Evolutionary conservation across 139 green algal species (phyloP).

Genomic region (Edaphochlamys debaryana): DNA sequence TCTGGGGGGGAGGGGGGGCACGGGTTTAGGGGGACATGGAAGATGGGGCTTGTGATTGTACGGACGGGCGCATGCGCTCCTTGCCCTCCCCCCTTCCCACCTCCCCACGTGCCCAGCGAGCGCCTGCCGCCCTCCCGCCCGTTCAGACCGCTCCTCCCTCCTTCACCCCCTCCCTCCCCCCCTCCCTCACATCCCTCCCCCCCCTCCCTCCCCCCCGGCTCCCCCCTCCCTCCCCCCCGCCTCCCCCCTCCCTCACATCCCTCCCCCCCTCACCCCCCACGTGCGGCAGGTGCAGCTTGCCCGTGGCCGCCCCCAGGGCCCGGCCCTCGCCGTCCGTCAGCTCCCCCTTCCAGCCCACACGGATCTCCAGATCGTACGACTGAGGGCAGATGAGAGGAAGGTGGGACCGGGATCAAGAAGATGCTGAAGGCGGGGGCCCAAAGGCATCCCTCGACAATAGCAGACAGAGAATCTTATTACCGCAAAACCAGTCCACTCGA

Average conservation of each 20-base stretch:
- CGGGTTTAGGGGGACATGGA: neutral
- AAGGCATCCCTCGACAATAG: too few relatives aligned
- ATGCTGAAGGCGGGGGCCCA: too few relatives aligned
- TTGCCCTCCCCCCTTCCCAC: too few relatives aligned
- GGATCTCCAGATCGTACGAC: slow-evolving; percentile 85
- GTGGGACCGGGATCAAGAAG: too few relatives aligned
- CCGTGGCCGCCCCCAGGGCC: slow-evolving; percentile 21
- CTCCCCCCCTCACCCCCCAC: slow-evolving; percentile 15
- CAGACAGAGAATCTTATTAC: too few relatives aligned
- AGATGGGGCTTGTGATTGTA: too few relatives aligned
- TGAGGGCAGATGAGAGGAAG: slow-evolving; percentile 78
- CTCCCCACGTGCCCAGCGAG: too few relatives aligned
- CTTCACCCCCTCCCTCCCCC: neutral
- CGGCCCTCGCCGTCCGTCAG: slow-evolving; percentile 57
- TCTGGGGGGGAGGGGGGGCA: slow-evolving; percentile 53
- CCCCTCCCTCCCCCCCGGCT: neutral
- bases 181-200: neutral
- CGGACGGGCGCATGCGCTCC: too few relatives aligned
- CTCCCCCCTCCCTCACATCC: neutral
- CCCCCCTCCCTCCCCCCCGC: neutral
- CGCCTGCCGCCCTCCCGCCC: too few relatives aligned
- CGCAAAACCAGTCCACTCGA: too few relatives aligned
- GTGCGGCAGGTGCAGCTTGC: slow-evolving; percentile 67
- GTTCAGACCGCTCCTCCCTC: too few relatives aligned
- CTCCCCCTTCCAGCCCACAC: slow-evolving; percentile 70